Evolutionary conservation across 352 stramenopile species (phyloP), one percentile per base, ranked within the genome.

Genomic region (Pythium biforme): DNA sequence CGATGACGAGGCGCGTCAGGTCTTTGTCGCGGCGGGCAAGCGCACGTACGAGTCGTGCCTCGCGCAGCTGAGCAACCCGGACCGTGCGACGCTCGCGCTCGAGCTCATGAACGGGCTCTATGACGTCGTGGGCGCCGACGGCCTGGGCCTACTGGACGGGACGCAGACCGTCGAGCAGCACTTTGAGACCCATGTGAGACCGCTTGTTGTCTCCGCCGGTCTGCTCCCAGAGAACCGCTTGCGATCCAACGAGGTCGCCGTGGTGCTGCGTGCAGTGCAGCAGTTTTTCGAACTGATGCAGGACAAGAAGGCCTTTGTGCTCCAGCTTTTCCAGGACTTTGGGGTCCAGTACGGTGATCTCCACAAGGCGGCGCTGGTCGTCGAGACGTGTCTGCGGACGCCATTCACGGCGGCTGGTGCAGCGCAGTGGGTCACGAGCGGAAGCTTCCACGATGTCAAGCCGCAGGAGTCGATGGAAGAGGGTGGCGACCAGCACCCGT

Each of bases 311-410:
- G 50, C 70, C 19, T 90, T 90, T 58, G 53, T 92, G 50, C 58
- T 89, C 46, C 72, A 88, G 31, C 63, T 92, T 27, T 89, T 92
- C 57, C 71, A 84, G 49, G 79, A 90, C 50, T 81, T 83, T 31
- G 70, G 62, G 12, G 78, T 92, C 20, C 83, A 89, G 59, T 90
- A 84, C 23, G 79, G 83, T 22, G 76, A 90, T 47, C 78, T 90
- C 68, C 26, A 57, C 12, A 76, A 89, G 17, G 76, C 77, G 1
- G 81, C 76, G 4, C 66, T 76, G 8, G 77, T 92, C 14, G 81
- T 92, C 40, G 69, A 76, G 31, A 71, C 79, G 33, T 72, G 77
- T 45, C 66, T 92, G 39, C 76, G 76, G n/a, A 89, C 89, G 43
- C 69, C 79, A 1, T 64, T 89, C 39, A 73, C 74, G 5, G 39